Evolutionary conservation across 2,329 filamentous ascomycete species (phyloP), one percentile per base, ranked within the genome.

Genomic region (Aspergillus fumigatiaffinis): DNA sequence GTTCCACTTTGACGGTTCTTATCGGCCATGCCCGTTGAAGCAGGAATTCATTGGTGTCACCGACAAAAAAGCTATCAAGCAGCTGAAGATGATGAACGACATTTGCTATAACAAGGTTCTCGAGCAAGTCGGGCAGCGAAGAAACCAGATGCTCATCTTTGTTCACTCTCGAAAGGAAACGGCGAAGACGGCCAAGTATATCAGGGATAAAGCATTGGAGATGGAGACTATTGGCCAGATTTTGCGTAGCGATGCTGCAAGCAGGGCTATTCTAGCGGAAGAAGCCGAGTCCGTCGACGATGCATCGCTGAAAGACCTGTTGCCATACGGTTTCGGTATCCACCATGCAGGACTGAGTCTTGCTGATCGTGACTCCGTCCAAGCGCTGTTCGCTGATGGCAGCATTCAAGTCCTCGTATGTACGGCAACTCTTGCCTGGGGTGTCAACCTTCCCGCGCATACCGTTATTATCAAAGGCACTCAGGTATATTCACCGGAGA

Each of bases 381-480:
- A 97, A 71, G 93, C 96, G 71, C 84, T 99, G 23, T 99, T 99
- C 68, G 86, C 90, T 48, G 89, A 92, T 71, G 93, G 93, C 60
- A 87, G 90, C 32, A 91, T 99, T 41, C 92, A 97, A 72, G 94
- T 99, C 1, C 86, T 99, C 52, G 93, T 97, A 38, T 97, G 92
- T 76, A 99, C 94, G 42, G 93, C 95, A 42, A 99, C 94, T n/a
- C 81, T 99, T 53, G 94, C 94, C 25, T 99, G 94, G 94, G 94
- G 94, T 85, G 94, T 99, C 71, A 99, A 99, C 75, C 79, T 99
- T 70, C 94, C 94, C 4, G 94, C 94, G 2, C 94, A 99, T 71
- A 97, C 94, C 0, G 94, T 99, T 69, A 93, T 99, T 71, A 99
- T 99, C 80, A 99, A 99, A 77, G 94, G 94, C 55, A 99, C 94